Conservation (phyloP, 2,329 filamentous ascomycete genomes). For the Mariannaea sp. region DNA sequence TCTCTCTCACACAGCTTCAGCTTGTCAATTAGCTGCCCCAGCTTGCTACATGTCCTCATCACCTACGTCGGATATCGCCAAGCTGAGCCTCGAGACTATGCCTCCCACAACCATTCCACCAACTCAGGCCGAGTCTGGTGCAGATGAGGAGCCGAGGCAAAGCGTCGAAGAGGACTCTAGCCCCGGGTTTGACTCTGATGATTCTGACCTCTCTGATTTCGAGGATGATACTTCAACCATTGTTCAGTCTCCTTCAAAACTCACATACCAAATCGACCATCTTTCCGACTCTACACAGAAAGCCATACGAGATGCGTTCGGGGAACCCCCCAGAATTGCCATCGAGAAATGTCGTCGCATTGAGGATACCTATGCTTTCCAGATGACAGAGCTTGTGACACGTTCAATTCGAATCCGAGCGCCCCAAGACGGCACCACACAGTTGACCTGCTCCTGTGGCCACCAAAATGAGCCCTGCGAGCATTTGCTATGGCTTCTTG, state of each 20-base stretch:
- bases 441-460: constrained; percentile 54
- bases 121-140: constrained; percentile 18
- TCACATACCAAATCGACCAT: constrained; percentile 48
- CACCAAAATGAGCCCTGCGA: constrained; percentile 48
- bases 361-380: constrained; percentile 57
- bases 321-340: constrained; percentile 54
- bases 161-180: constrained; percentile 33
- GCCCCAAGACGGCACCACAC: constrained; percentile 45
- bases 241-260: constrained; percentile 46
- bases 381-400: constrained; percentile 59
- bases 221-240: constrained; percentile 40
- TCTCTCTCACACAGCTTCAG: constrained; percentile 1
- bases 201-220: constrained; percentile 40
- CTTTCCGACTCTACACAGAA: constrained; percentile 46
- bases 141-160: constrained; percentile 12
- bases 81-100: constrained; percentile 41
- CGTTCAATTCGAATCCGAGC: constrained; percentile 56
- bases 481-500: constrained; percentile 60
- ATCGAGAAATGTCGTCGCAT: constrained; percentile 56
- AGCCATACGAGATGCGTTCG: constrained; percentile 51
- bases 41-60: not conserved
- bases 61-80: constrained; percentile 35
- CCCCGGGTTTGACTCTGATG: constrained; percentile 36
- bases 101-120: constrained; percentile 31
- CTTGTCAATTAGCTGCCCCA: not conserved